Conservation (phyloP, 2,329 filamentous ascomycete species). For the Colletotrichum camelliae region DNA sequence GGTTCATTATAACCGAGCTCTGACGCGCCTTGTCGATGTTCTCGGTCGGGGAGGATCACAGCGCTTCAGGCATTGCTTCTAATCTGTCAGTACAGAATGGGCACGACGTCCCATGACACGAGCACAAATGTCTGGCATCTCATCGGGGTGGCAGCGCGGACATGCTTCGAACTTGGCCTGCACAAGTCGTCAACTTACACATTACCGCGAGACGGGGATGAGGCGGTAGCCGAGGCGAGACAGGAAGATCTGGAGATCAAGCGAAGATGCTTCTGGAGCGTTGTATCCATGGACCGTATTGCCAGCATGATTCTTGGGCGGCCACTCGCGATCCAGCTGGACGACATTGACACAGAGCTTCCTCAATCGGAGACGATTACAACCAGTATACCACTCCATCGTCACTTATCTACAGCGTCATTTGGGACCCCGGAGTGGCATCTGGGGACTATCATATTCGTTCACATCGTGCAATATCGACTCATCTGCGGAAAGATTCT, state of each 20-base stretch:
- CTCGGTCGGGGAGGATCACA: constrained; percentile 37
- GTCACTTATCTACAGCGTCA: neutral
- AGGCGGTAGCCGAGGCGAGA: neutral
- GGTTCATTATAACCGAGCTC: constrained; percentile 43
- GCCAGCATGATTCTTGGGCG: constrained; percentile 42
- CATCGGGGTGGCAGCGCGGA: constrained; percentile 45
- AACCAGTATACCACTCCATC: neutral
- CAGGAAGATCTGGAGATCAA: constrained; percentile 37
- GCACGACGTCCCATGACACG: constrained; percentile 41
- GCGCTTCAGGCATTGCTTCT: constrained; percentile 46
- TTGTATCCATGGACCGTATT: constrained; percentile 43
- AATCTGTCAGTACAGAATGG: constrained; percentile 47
- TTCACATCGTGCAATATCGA: constrained; percentile 44
- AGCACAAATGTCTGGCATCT: constrained; percentile 49
- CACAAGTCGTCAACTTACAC: constrained; percentile 42
- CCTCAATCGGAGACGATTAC: constrained; percentile 30
- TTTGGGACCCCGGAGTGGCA: neutral
- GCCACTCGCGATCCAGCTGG: constrained; percentile 42
- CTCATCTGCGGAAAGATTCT: constrained; percentile 44
- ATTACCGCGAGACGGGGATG: neutral
- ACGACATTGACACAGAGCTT: constrained; percentile 45
- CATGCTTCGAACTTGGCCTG: constrained; percentile 44
- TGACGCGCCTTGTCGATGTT: constrained; percentile 39
- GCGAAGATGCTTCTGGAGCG: constrained; percentile 47
- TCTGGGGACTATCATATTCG: constrained; percentile 35